phyloP scores from a whole-genome alignment of 2,329 filamentous ascomycete genomes.

The Cryphonectria nitschkei region DNA sequence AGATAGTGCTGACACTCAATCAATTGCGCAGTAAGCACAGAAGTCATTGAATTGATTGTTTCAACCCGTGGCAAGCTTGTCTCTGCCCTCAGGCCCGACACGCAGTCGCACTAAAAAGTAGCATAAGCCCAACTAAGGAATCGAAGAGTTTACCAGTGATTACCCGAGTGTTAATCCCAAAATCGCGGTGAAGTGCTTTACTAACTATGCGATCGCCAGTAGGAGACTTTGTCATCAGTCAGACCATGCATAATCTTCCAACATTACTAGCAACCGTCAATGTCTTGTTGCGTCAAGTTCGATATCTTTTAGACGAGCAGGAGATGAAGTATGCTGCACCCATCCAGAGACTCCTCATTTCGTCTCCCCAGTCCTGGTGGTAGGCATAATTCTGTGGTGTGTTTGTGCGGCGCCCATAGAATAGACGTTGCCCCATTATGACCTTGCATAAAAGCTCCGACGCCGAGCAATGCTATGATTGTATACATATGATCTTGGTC shows the following conservation, averaged over 20 bases:
- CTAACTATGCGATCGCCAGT: not conserved
- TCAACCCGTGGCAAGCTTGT: not conserved
- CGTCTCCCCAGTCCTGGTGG: conserved; percentile 6
- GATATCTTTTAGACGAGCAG: conserved; percentile 7
- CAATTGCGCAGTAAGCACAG: not conserved
- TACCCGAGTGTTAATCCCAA: not conserved
- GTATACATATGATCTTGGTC: not conserved
- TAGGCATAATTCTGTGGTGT: conserved; percentile 3
- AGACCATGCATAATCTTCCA: conserved; percentile 13
- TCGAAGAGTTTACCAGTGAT: not conserved
- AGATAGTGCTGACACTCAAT: conserved; percentile 4
- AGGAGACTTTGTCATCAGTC: not conserved
- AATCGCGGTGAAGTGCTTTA: not conserved
- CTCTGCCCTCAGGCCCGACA: not conserved
- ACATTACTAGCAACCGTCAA: conserved; percentile 3
- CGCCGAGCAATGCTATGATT: not conserved
- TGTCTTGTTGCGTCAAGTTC: not conserved
- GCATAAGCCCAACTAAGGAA: not conserved
- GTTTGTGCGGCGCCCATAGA: not conserved
- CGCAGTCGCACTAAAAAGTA: not conserved
- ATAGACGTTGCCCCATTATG: not conserved
- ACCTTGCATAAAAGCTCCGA: not conserved
- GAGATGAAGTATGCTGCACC: conserved; percentile 7
- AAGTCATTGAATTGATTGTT: not conserved
- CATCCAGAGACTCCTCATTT: conserved; percentile 15